A percentile compares a stretch with the other conserved stretches of the same genome.
Conservation (phyloP, 192 early-diverging fungal species). For the Dissophora globulifera region DNA sequence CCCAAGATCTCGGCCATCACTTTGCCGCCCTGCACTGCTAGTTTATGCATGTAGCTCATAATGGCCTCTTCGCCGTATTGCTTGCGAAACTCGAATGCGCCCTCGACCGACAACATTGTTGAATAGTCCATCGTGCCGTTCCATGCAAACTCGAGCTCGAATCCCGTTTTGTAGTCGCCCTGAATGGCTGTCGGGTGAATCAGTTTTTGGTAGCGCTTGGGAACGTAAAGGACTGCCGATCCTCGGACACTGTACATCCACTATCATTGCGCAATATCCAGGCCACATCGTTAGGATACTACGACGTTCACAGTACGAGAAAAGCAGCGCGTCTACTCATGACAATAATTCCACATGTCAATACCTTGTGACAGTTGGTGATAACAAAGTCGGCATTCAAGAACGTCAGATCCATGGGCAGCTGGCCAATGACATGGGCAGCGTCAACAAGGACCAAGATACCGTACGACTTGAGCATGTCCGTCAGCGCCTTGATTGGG, state of each 20-base stretch:
- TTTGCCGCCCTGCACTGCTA: constrained; percentile 66
- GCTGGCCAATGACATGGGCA: constrained; percentile 76
- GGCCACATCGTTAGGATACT: no score
- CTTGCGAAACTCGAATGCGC: constrained; percentile 63
- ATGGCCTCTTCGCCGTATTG: constrained; percentile 66
- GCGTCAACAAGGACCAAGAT: constrained; percentile 71
- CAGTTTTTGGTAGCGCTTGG: constrained; percentile 52
- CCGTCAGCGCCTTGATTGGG: constrained; percentile 55
- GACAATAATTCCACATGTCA: no score
- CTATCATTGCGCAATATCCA: no score
- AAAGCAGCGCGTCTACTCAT: no score
- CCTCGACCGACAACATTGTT: constrained; percentile 36
- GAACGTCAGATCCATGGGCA: constrained; percentile 66
- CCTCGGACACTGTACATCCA: constrained; percentile 70
- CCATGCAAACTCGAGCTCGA: constrained; percentile 61
- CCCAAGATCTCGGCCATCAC: constrained; percentile 65
- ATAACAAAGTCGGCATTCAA: constrained; percentile 73
- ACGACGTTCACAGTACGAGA: no score
- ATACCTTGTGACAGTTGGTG: constrained; percentile 70
- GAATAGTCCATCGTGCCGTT: constrained; percentile 60
- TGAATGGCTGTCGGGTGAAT: constrained; percentile 63
- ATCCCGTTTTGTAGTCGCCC: constrained; percentile 51
- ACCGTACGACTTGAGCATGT: constrained; percentile 55
- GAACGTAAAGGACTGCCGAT: constrained; percentile 64
- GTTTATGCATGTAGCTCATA: constrained; percentile 58